Evolutionary conservation across 2,329 filamentous ascomycete genomes (phyloP).

Genomic region (Bimuria novae-zelandiae): DNA sequence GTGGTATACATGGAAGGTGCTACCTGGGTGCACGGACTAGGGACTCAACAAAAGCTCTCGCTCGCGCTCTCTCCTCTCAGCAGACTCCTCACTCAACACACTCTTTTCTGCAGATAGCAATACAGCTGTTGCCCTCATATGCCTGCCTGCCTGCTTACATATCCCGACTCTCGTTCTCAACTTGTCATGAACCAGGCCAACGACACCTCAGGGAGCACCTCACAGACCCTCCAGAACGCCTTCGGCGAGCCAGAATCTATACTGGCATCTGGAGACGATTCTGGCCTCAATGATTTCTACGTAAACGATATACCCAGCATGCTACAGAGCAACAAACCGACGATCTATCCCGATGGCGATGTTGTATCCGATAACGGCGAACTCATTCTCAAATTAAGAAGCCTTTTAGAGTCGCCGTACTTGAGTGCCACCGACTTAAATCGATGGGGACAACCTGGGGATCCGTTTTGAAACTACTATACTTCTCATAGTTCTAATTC

Average conservation of each 20-base stretch:
- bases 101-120: too few relatives aligned
- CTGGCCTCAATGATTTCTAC: not conserved
- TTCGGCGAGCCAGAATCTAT: not conserved
- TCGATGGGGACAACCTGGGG: not conserved
- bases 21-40: too few relatives aligned
- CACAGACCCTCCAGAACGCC: slow-evolving; percentile 2
- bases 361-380: not conserved
- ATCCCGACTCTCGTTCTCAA: not conserved
- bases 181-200: not conserved
- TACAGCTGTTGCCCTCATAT: too few relatives aligned
- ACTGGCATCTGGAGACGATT: not conserved
- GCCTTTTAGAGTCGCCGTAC: not conserved
- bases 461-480: not conserved
- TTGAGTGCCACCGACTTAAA: not conserved
- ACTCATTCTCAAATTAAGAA: not conserved
- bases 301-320: not conserved
- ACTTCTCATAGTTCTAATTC: not conserved
- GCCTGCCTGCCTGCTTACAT: too few relatives aligned
- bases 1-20: too few relatives aligned
- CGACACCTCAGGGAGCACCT: not conserved
- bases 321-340: not conserved
- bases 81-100: too few relatives aligned
- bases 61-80: too few relatives aligned
- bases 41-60: too few relatives aligned
- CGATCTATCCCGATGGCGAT: too few relatives aligned